Evolutionary conservation across 345 rosid species (phyloP).

Genomic region (Linum trigynum): DNA sequence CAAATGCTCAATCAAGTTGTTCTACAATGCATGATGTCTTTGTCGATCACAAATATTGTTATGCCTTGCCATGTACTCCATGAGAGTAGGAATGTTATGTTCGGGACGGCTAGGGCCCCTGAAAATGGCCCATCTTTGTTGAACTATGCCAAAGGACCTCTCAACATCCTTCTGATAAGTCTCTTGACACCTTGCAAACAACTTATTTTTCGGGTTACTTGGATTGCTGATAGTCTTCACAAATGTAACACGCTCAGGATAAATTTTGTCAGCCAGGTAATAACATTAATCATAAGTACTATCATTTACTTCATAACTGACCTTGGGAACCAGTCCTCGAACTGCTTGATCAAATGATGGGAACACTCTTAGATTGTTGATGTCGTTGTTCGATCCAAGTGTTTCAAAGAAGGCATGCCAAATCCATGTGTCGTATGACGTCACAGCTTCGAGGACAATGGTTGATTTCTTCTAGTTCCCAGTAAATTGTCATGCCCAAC

Average conservation of each 20-base stretch:
- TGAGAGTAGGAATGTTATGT: too few relatives aligned
- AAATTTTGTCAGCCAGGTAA: background rate
- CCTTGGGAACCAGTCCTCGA: background rate
- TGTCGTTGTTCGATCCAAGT: background rate
- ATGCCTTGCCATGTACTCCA: too few relatives aligned
- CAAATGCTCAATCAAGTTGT: too few relatives aligned
- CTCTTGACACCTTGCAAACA: background rate
- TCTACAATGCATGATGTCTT: too few relatives aligned
- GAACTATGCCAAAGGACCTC: slow-evolving; percentile 1
- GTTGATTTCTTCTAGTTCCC: background rate
- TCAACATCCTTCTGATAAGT: slow-evolving; percentile 1
- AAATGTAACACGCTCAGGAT: background rate
- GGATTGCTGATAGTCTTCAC: background rate
- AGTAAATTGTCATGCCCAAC: background rate
- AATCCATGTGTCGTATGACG: background rate
- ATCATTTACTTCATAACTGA: background rate
- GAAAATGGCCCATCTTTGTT: slow-evolving; percentile 3
- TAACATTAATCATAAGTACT: background rate
- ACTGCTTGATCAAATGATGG: background rate
- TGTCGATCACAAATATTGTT: too few relatives aligned
- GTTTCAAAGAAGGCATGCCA: background rate
- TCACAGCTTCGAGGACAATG: background rate
- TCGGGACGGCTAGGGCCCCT: background rate
- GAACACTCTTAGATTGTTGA: background rate
- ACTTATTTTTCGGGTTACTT: too few relatives aligned